Percentiles rank a stretch among this genome's conserved stretches.
These are phyloP conservation scores for Beauveria sp. DNA, from an alignment of 2,329 filamentous ascomycete species.

Conservation along the genomic window DNA sequence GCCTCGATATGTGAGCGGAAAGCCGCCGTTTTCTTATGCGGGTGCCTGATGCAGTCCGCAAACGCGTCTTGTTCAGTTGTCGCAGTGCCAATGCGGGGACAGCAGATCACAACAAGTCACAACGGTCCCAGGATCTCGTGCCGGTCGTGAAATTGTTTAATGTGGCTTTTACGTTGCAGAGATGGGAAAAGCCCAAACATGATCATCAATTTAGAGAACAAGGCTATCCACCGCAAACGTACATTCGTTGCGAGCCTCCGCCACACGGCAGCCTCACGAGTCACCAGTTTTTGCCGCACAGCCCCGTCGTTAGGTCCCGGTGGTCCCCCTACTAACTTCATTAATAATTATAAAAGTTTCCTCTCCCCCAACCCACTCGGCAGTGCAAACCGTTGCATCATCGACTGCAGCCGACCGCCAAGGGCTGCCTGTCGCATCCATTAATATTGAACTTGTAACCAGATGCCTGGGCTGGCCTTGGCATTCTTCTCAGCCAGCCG, in stretches of 20 bases:
- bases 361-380: not conserved
- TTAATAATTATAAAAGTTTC: no score
- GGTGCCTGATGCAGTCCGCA: no score
- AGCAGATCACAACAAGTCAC: no score
- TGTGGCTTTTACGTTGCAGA: not conserved
- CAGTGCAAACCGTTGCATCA: slow-evolving; percentile 3
- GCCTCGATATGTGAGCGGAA: not conserved
- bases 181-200: not conserved
- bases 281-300: not conserved
- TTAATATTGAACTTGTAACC: not conserved
- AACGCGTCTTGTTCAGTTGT: not conserved
- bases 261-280: not conserved
- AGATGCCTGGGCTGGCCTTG: not conserved
- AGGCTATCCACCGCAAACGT: not conserved
- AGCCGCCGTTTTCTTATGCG: not conserved
- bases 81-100: not conserved
- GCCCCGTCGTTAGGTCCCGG: not conserved
- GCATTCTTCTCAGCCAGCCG: not conserved
- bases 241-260: not conserved
- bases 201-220: not conserved
- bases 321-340: not conserved
- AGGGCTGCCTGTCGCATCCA: not conserved
- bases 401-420: not conserved
- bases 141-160: not conserved
- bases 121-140: no score